These are phyloP conservation scores for Salix koriyanagi DNA, from an alignment of 345 rosid species.

Conservation along the genomic window DNA sequence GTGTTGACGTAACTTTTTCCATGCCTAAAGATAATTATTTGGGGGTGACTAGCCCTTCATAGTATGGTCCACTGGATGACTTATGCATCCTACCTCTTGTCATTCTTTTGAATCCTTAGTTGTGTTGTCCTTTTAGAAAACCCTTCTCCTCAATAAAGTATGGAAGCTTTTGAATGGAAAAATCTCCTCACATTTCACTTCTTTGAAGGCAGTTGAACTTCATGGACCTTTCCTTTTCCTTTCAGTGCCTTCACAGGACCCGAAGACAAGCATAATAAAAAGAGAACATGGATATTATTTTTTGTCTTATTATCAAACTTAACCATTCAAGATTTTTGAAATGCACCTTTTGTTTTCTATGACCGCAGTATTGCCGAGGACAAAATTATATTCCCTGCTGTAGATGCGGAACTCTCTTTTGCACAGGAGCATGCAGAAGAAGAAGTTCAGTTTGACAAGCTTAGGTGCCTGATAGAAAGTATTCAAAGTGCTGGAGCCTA, in stretches of 20 bases:
- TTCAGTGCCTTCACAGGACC: neutral
- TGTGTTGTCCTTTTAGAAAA: neutral
- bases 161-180: neutral
- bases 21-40: neutral
- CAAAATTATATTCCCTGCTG: conserved; percentile 61
- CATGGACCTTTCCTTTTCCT: neutral
- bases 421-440: conserved; percentile 60
- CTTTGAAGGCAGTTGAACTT: neutral
- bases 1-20: neutral
- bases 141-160: neutral
- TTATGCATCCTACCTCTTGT: neutral
- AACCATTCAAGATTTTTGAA: conserved; percentile 10
- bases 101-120: neutral
- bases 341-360: conserved; percentile 16
- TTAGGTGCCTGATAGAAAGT: conserved; percentile 45
- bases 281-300: neutral
- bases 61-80: neutral
- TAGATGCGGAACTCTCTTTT: conserved; percentile 52
- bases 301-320: conserved; percentile 3
- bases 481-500: conserved; percentile 48
- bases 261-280: neutral
- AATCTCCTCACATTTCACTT: neutral
- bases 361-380: conserved; percentile 61
- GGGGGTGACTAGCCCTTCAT: neutral
- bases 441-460: conserved; percentile 50